Evolutionary conservation across 192 early-diverging fungal species (phyloP).

Genomic region (Thamnidium elegans): DNA sequence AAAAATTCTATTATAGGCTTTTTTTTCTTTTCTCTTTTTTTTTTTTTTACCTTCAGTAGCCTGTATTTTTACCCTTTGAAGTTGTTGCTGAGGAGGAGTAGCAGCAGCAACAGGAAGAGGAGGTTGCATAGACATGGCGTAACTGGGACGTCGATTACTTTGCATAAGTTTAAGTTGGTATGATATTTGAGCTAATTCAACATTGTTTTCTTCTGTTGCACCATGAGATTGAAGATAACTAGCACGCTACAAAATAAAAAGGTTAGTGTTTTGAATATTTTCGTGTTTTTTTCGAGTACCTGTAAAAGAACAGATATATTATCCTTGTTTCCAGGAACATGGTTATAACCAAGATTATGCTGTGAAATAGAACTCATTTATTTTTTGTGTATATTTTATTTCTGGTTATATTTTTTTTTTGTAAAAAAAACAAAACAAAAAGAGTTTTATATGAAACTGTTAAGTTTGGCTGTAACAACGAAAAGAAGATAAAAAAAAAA

Average conservation of each 20-base stretch:
- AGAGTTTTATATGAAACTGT: too few relatives aligned
- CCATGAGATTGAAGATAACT: slow-evolving; percentile 61
- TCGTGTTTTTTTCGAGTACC: neutral
- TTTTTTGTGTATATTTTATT: neutral
- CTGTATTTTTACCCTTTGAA: slow-evolving; percentile 15
- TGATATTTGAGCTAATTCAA: slow-evolving; percentile 71
- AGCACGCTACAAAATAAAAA: slow-evolving; percentile 18
- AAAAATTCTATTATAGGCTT: neutral
- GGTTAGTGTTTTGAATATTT: too few relatives aligned
- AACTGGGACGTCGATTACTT: slow-evolving; percentile 21
- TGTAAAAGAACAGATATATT: neutral
- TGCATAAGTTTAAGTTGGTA: slow-evolving; percentile 47
- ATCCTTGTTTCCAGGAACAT: neutral
- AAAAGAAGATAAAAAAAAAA: too few relatives aligned
- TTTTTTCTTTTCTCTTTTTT: too few relatives aligned
- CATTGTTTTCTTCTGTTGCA: slow-evolving; percentile 74
- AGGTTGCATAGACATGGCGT: slow-evolving; percentile 24
- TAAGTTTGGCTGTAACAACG: too few relatives aligned
- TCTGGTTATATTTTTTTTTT: neutral
- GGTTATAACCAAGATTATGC: too few relatives aligned
- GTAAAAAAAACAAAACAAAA: neutral
- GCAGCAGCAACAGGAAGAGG: slow-evolving; percentile 34
- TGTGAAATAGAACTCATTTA: slow-evolving; percentile 5
- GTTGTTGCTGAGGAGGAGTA: slow-evolving; percentile 15
- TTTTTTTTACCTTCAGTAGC: neutral